Conservation (phyloP, 208 protist species). For the Wallacemonas collosoma region DNA sequence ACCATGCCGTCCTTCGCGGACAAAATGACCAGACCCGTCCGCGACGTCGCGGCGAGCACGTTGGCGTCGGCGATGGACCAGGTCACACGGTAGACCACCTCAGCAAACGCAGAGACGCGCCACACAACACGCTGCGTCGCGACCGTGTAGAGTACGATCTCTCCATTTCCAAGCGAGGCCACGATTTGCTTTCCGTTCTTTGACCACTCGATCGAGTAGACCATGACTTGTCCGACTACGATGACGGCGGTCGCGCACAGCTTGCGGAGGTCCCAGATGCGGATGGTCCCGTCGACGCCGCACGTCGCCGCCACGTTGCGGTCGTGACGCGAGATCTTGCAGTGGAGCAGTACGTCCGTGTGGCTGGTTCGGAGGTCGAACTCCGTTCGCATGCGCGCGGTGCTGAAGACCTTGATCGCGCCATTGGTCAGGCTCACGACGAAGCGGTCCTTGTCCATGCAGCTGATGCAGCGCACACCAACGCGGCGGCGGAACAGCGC, state of each 20-base stretch:
- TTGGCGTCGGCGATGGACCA: conserved; percentile 56
- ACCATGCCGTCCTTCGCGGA: conserved; percentile 77
- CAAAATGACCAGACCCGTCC: conserved; percentile 57
- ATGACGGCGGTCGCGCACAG: conserved; percentile 55
- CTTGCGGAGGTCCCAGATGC: conserved; percentile 82
- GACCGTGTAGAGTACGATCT: conserved; percentile 77
- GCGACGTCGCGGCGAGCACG: conserved; percentile 57
- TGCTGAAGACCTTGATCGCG: conserved; percentile 78
- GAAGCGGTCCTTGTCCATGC: conserved; percentile 52
- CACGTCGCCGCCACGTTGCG: conserved; percentile 75
- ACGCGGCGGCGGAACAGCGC: conserved; percentile 15
- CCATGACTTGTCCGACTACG: conserved; percentile 65
- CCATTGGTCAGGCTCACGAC: conserved; percentile 71
- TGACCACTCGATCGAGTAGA: conserved; percentile 80
- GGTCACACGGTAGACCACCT: conserved; percentile 49
- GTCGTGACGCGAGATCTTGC: conserved; percentile 73
- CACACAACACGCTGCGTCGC: conserved; percentile 65
- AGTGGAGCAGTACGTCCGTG: conserved; percentile 84
- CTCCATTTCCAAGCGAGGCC: conserved; percentile 70
- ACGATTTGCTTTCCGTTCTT: conserved; percentile 79
- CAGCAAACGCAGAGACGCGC: conserved; percentile 51
- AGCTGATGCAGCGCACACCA: conserved; percentile 42
- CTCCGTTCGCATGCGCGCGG: conserved; percentile 46
- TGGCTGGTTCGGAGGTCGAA: conserved; percentile 66
- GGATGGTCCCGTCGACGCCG: conserved; percentile 83